Conservation (phyloP, 2,329 filamentous ascomycete species). For the Didymella pinodella region DNA sequence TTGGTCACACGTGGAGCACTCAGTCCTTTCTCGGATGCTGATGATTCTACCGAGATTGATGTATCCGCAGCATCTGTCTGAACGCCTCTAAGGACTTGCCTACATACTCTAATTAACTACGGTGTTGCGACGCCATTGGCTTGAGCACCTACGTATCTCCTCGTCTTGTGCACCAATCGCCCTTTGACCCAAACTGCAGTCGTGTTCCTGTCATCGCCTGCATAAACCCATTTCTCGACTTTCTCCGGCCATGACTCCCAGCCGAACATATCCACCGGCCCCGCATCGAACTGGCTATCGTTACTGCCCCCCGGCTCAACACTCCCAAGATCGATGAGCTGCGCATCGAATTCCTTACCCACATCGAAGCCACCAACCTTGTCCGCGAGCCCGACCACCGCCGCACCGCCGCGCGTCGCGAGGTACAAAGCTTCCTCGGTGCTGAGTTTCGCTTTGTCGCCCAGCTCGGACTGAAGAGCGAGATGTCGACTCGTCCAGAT, state of each 20-base stretch:
- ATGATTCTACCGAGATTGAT: not conserved
- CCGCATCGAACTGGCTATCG: constrained; percentile 58
- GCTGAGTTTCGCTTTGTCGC: constrained; percentile 68
- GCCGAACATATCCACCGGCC: constrained; percentile 87
- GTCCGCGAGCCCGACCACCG: constrained; percentile 75
- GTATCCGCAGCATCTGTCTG: not conserved
- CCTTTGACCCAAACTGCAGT: constrained; percentile 89
- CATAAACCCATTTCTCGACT: constrained; percentile 93
- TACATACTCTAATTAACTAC: not conserved
- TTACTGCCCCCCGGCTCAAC: constrained; percentile 43
- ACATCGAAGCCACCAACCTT: constrained; percentile 82
- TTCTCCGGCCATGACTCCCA: constrained; percentile 88
- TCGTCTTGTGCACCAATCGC: constrained; percentile 71
- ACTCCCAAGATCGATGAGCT: constrained; percentile 73
- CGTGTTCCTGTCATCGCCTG: constrained; percentile 91
- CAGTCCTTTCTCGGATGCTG: not conserved
- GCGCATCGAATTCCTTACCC: constrained; percentile 90
- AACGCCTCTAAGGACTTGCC: not conserved
- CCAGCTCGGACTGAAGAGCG: constrained; percentile 58
- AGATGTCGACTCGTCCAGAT: constrained; percentile 78
- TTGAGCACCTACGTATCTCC: constrained; percentile 15
- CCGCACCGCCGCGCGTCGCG: constrained; percentile 85
- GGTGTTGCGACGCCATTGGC: constrained; percentile 10
- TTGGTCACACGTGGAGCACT: not conserved
- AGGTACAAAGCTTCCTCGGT: constrained; percentile 88